phyloP scores from a whole-genome alignment of 2,329 filamentous ascomycete genomes.

The Botrytis hyacinthi region DNA sequence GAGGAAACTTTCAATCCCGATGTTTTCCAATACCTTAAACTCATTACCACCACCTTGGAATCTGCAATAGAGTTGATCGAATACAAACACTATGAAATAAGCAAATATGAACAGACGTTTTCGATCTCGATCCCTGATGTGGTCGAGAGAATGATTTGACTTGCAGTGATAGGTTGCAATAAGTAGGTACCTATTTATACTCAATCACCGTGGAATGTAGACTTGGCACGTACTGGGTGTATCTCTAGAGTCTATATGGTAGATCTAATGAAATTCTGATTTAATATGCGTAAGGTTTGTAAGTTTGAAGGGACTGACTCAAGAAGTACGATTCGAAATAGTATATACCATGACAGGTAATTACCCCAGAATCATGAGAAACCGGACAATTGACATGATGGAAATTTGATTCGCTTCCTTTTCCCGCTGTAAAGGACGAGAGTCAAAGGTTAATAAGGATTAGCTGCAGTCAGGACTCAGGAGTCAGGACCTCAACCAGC shows the following conservation, averaged over 20 bases:
- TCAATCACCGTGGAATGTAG: too few relatives aligned
- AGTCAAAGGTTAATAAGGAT: neutral
- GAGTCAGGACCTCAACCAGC: neutral
- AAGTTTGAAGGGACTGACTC: neutral
- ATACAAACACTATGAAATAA: neutral
- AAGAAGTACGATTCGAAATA: neutral
- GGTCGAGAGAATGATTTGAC: neutral
- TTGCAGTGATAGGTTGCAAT: neutral
- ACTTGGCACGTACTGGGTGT: neutral
- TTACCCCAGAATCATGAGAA: neutral
- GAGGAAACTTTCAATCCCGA: neutral
- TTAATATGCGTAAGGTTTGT: neutral
- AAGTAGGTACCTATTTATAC: too few relatives aligned
- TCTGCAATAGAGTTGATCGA: neutral
- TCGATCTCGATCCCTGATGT: neutral
- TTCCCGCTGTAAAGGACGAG: neutral
- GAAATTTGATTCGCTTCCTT: neutral
- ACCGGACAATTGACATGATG: too few relatives aligned
- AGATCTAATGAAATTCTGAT: neutral
- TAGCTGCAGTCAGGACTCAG: neutral
- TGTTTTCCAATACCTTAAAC: neutral
- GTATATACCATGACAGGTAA: neutral
- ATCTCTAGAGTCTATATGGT: neutral
- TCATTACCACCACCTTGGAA: neutral
- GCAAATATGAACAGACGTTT: neutral